Conservation (phyloP, 345 rosid species). For the Aurinia saxatilis region DNA sequence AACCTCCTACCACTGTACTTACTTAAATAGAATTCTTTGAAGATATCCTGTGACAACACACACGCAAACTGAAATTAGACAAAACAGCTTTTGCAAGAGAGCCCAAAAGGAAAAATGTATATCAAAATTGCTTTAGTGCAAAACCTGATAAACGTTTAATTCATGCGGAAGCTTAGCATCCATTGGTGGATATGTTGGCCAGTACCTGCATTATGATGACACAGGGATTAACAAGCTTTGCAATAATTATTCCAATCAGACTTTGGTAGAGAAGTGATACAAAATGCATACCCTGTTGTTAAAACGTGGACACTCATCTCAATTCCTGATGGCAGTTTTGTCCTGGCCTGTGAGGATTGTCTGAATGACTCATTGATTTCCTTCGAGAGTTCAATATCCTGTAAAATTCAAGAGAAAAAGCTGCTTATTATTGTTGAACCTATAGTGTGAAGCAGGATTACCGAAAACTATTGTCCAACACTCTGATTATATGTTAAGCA, state of each 20-base stretch:
- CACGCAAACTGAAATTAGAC: neutral
- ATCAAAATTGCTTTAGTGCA: slow-evolving; percentile 4
- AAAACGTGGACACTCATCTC: slow-evolving; percentile 93
- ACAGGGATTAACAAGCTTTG: slow-evolving; percentile 8
- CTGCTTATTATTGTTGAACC: slow-evolving; percentile 6
- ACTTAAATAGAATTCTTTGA: slow-evolving; percentile 91
- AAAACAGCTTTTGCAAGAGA: slow-evolving; percentile 9
- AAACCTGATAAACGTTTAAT: slow-evolving; percentile 83
- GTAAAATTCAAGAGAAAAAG: slow-evolving; percentile 6
- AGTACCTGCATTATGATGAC: slow-evolving; percentile 67
- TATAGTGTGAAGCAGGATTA: slow-evolving; percentile 10
- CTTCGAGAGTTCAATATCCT: slow-evolving; percentile 90
- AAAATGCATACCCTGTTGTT: slow-evolving; percentile 61
- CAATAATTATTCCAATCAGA: neutral
- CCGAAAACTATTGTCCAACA: neutral
- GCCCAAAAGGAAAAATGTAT: slow-evolving; percentile 14
- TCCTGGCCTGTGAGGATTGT: slow-evolving; percentile 87
- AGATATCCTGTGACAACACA: slow-evolving; percentile 54
- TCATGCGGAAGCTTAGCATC: slow-evolving; percentile 93
- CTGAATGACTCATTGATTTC: slow-evolving; percentile 91
- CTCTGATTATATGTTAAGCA: neutral
- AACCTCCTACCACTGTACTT: slow-evolving; percentile 88
- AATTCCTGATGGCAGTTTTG: slow-evolving; percentile 83
- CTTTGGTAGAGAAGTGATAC: neutral
- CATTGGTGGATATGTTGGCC: slow-evolving; percentile 99